Base-by-base conservation (phyloP, 805 yeast species). In the Lipomyces mesembrius region DNA sequence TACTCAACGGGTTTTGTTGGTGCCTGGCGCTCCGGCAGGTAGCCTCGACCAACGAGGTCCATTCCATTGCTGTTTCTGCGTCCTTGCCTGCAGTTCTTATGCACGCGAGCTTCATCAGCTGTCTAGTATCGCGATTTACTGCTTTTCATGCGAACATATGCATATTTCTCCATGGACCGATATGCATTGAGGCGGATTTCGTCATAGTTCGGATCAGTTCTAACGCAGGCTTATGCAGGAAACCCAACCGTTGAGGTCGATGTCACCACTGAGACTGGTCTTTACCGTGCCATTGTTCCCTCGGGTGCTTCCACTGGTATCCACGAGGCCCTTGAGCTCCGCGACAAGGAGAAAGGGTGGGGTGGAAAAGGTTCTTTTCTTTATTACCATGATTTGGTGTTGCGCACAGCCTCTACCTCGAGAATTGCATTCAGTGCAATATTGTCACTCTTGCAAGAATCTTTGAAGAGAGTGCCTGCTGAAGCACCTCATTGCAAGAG, bases 191-290 rank as follows among this genome's bases (percentile, higher is more conserved):
- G 39, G 39, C 14, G 39, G 39, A 37, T 37, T 5, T 17, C 8
- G 20, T 17, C 22, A 43, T 43, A 6, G 20, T 43, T 17, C 7
- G 22, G 49, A n/a, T 43, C 49, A 17, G 11, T n/a, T 43, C 22
- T 43, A 46, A 55, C 57, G 32, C 51, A 35, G 29, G 22, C 52
- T 37, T 37, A 8, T n/a, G 27, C 66, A 76, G 79, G 80, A 62
- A 95, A 94, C 89, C 99, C 99, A 85, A 94, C 99, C 76, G 99
- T 95, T 77, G 98, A 95, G 88, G 98, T 95, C 75, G 98, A 95
- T 79, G 79, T 94, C 77, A 84, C 89, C 87, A 94, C 99, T 79
- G 94, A 85, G 72, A 87, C 90, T 79, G 99, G 99, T 79, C 77
- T 87, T 74, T 93, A 92, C 96, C 90, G 98, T 83, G 87, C 98